phyloP scores from a whole-genome alignment of 495 filamentous ascomycete species.

The Choiromyces venosus region DNA sequence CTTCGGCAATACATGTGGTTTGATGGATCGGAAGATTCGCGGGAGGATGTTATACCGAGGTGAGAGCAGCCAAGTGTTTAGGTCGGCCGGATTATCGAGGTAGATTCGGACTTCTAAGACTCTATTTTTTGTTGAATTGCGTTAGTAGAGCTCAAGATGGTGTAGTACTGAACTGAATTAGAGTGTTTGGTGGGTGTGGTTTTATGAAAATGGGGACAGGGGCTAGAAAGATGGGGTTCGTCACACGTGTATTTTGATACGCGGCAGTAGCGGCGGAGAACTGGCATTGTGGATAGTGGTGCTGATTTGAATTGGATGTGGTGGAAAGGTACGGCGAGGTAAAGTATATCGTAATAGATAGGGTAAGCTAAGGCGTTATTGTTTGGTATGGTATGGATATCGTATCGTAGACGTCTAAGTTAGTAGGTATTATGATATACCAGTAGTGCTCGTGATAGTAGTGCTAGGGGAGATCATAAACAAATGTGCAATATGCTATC shows the following conservation, averaged over 20 bases:
- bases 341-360: not conserved
- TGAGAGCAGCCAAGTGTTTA: constrained; percentile 73
- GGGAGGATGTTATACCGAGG: constrained; percentile 66
- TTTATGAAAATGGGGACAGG: not conserved
- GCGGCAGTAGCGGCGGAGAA: constrained; percentile 40
- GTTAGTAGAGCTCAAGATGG: not conserved
- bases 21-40: constrained; percentile 73
- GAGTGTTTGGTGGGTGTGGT: constrained; percentile 8
- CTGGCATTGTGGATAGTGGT: constrained; percentile 26
- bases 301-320: not conserved
- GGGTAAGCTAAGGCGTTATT: not conserved
- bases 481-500: not conserved
- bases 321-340: not conserved
- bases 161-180: not conserved
- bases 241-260: constrained; percentile 42
- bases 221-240: constrained; percentile 1
- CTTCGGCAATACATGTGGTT: constrained; percentile 81
- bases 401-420: not conserved
- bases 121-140: constrained; percentile 61
- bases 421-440: not conserved
- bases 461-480: not conserved
- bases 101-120: constrained; percentile 94
- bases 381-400: not conserved
- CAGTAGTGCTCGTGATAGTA: not conserved
- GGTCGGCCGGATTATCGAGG: constrained; percentile 78